A percentile compares a stretch with the other conserved stretches of the same genome.
Evolutionary conservation across 2,329 filamentous ascomycete species (phyloP).

Genomic region (Myriosclerotinia curreyana): DNA sequence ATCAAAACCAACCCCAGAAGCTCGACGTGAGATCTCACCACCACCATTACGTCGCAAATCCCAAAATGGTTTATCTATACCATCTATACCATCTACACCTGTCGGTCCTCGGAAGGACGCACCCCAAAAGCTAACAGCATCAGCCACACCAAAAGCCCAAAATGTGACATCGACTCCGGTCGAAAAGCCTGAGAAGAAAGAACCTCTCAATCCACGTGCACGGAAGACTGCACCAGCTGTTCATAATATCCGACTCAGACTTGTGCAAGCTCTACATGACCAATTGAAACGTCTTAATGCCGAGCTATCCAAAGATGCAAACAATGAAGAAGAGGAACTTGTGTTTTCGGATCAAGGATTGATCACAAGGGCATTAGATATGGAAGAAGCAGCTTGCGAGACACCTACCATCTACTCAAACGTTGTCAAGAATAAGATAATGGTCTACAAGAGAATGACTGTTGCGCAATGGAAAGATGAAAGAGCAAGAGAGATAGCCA

Average conservation of each 20-base stretch:
- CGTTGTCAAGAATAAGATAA: constrained; percentile 76
- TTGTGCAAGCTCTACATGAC: constrained; percentile 62
- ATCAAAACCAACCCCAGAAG: constrained; percentile 21
- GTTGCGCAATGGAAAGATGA: constrained; percentile 68
- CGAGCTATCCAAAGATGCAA: constrained; percentile 53
- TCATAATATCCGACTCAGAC: constrained; percentile 54
- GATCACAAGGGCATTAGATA: constrained; percentile 66
- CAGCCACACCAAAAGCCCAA: not conserved
- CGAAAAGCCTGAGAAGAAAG: constrained; percentile 40
- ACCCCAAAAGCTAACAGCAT: not conserved
- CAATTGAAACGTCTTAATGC: constrained; percentile 66
- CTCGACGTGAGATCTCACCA: constrained; percentile 32
- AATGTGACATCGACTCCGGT: constrained; percentile 19
- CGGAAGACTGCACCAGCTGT: constrained; percentile 56
- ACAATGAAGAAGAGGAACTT: constrained; percentile 51
- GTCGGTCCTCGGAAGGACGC: not conserved
- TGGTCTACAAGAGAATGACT: constrained; percentile 72
- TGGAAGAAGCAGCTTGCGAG: constrained; percentile 74
- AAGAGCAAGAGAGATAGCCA: constrained; percentile 47
- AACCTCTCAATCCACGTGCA: constrained; percentile 65
- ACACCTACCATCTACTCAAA: constrained; percentile 74
- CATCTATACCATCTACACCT: constrained; percentile 15
- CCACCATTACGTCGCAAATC: constrained; percentile 33
- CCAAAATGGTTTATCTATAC: constrained; percentile 19
- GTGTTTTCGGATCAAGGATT: constrained; percentile 63